Evolutionary conservation across 2,329 filamentous ascomycete species (phyloP).

Genomic region (Pseudocercospora fuligena): DNA sequence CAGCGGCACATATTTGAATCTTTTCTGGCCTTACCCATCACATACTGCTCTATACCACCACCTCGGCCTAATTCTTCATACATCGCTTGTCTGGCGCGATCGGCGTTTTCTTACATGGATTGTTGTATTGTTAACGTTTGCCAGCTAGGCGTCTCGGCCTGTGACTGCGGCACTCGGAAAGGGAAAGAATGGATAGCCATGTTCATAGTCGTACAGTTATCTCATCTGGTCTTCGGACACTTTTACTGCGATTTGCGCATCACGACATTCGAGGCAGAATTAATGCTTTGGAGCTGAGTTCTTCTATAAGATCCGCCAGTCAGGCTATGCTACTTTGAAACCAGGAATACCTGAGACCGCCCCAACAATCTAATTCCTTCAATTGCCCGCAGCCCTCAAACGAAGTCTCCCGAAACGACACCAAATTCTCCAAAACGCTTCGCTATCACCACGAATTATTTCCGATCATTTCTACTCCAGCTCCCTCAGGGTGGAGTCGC

Average conservation of each 20-base stretch:
- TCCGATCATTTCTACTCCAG: background rate
- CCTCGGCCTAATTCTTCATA: conserved; percentile 5
- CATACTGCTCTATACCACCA: conserved; percentile 11
- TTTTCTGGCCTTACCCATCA: background rate
- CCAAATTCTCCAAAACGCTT: background rate
- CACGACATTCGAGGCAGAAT: background rate
- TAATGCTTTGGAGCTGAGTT: conserved; percentile 6
- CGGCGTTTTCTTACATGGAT: background rate
- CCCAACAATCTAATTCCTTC: background rate
- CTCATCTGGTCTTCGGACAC: background rate
- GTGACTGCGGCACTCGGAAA: background rate
- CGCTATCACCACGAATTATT: background rate
- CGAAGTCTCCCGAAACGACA: background rate
- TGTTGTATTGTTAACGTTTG: background rate
- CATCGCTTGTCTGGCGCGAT: background rate
- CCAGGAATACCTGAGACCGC: background rate
- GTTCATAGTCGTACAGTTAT: conserved; percentile 4
- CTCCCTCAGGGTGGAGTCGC: background rate
- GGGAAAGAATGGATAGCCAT: conserved; percentile 5
- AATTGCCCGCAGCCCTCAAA: background rate
- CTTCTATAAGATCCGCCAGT: background rate
- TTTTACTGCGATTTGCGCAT: background rate
- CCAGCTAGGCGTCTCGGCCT: background rate
- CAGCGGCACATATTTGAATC: conserved; percentile 17
- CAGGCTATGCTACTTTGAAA: background rate